phyloP scores from a whole-genome alignment of 208 protist genomes.

The Trypanosoma vivax region DNA sequence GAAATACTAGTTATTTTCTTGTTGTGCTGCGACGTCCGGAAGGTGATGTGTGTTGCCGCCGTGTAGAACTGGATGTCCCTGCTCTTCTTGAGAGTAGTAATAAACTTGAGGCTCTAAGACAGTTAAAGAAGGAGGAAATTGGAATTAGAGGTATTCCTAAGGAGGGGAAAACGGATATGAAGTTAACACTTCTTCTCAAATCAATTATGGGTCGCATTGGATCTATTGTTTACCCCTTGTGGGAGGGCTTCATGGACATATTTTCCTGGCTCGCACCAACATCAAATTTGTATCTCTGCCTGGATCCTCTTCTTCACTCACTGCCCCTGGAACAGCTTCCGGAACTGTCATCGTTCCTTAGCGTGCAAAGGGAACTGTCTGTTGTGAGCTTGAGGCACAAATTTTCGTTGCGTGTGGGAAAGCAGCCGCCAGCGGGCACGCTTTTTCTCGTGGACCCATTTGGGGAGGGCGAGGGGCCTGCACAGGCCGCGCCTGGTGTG shows the following conservation, averaged over 20 bases:
- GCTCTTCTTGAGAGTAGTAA: conserved; percentile 14
- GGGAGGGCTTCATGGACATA: conserved; percentile 30
- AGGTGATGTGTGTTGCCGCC: conserved; percentile 34
- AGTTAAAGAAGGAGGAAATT: conserved; percentile 16
- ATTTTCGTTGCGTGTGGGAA: conserved; percentile 14
- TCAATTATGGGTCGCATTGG: conserved; percentile 18
- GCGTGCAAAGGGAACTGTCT: conserved; percentile 57
- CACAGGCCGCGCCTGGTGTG: conserved; percentile 25
- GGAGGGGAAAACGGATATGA: not conserved
- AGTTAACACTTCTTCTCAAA: not conserved
- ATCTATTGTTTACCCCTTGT: conserved; percentile 20
- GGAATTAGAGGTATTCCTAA: not conserved
- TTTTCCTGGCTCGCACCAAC: conserved; percentile 28
- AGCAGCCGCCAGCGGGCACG: conserved; percentile 6
- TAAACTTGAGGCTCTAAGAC: conserved; percentile 18
- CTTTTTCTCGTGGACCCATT: conserved; percentile 59
- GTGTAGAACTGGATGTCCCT: conserved; percentile 15
- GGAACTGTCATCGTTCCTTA: conserved; percentile 30
- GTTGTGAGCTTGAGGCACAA: conserved; percentile 33
- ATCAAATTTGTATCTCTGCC: conserved; percentile 55
- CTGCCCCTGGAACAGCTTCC: conserved; percentile 57
- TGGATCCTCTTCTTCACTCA: conserved; percentile 54
- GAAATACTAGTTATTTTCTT: conserved; percentile 22
- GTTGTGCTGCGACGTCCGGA: conserved; percentile 47
- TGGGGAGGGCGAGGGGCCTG: conserved; percentile 39